A percentile compares a stretch with the other conserved stretches of the same genome.
Conservation (phyloP, 2,329 filamentous ascomycete species). For the Sporothrix inflata region DNA sequence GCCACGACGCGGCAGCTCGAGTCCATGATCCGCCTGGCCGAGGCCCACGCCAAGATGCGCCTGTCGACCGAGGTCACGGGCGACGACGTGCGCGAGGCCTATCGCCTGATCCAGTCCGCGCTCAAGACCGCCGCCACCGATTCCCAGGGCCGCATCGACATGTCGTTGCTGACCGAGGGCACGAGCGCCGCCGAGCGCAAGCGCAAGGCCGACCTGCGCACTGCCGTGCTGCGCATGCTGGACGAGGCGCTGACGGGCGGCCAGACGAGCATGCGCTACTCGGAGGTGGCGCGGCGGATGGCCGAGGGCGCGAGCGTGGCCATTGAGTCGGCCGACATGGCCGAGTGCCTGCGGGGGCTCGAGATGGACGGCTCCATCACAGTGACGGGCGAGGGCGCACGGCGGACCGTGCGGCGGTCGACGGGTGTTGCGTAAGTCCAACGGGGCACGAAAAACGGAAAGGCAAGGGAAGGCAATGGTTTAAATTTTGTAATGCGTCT, state of each 20-base stretch:
- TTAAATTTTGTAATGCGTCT: background rate
- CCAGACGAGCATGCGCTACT: constrained; percentile 68
- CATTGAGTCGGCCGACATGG: constrained; percentile 79
- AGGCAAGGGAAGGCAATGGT: background rate
- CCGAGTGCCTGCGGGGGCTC: constrained; percentile 75
- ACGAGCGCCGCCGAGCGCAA: constrained; percentile 85
- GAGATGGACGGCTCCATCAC: constrained; percentile 85
- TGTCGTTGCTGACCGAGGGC: constrained; percentile 94
- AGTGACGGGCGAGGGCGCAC: constrained; percentile 80
- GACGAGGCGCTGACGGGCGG: constrained; percentile 80
- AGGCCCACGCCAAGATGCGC: constrained; percentile 98
- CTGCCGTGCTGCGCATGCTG: constrained; percentile 71
- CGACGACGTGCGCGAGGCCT: constrained; percentile 85
- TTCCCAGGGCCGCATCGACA: constrained; percentile 88
- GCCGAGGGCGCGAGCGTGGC: constrained; percentile 70
- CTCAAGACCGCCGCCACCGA: constrained; percentile 98
- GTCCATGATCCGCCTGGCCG: constrained; percentile 95
- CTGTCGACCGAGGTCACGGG: constrained; percentile 74
- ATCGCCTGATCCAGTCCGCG: constrained; percentile 88
- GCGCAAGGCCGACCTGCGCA: constrained; percentile 81
- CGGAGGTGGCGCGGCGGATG: constrained; percentile 75
- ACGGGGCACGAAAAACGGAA: too few species aligned
- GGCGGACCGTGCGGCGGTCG: constrained; percentile 79
- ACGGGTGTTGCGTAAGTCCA: constrained; percentile 58
- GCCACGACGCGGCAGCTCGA: constrained; percentile 96